Evolutionary conservation across 2,329 filamentous ascomycete species (phyloP), one percentile per base, ranked within the genome.

Genomic region (Byssoonygena ceratinophila): DNA sequence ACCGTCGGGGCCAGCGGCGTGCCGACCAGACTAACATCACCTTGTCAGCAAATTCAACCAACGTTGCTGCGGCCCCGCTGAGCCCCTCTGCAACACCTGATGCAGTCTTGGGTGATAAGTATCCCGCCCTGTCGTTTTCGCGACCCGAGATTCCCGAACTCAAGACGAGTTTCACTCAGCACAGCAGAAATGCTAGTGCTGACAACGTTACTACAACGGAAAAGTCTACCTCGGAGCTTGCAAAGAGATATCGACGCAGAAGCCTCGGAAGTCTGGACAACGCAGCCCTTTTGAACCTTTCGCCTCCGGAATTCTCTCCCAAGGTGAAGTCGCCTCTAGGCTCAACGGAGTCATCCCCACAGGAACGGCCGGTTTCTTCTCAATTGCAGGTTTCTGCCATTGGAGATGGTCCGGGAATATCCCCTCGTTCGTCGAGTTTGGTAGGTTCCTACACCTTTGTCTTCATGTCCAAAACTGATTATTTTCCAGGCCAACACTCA

Each of bases 191-290:
- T 67, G 80, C 66, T 11, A 84, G 81, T 59, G 77, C 78, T 45
- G 87, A 94, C 66, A 87, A 92, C 60, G 63, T 87, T 32, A 64
- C 69, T 41, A 63, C 61, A 40, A 55, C 74, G 76, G 61, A 80
- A 75, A 53, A 74, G 76, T 16, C 47, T 3, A 36, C 52, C 66
- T 74, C 79, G 16, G 87, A 91, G 25, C 77, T 84, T 32, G 79
- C 82, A 8, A 88, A 85, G 68, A 79, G 87, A 63, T 85, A 89
- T 68, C 79, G 89, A 60, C 81, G 89, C 64, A 82, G 89, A 59
- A 96, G 89, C 69, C 79, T 94, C 71, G 87, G 87, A 59, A 84
- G 81, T 53, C 71, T 84, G 55, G 75, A 78, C 59, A 69, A 68
- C 40, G 63, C 67, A 49, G 64, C 66, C 54, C 61, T 71, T 53